Percentiles rank a stretch among this genome's conserved stretches.
These are phyloP conservation scores for Leccinum olivaceopallidum DNA, from an alignment of 768 basidiomycete genomes.

Conservation along the genomic window DNA sequence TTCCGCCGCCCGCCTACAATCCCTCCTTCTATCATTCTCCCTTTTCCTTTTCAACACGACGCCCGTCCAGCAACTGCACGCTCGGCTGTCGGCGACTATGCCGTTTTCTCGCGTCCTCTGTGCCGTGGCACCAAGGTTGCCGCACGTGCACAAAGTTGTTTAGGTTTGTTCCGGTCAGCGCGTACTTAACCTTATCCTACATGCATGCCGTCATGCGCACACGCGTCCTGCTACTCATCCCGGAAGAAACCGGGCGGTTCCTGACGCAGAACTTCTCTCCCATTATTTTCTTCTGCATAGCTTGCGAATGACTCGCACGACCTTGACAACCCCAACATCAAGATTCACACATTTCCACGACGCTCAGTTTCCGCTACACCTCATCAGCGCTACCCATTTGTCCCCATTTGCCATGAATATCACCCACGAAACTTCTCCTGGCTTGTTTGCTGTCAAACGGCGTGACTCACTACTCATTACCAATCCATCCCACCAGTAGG, in stretches of 20 bases:
- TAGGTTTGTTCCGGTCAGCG: not conserved
- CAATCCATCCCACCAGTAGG: not conserved
- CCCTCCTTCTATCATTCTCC: not conserved
- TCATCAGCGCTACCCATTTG: not conserved
- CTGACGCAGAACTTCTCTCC: constrained; percentile 2
- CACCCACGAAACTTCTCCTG: not conserved
- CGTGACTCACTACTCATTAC: not conserved
- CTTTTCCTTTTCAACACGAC: not conserved
- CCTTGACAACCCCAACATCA: constrained; percentile 15
- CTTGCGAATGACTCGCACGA: not conserved
- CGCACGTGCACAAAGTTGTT: not conserved
- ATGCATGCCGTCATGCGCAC: constrained; percentile 7
- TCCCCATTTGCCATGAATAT: not conserved
- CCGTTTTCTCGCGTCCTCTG: not conserved
- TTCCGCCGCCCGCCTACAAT: not conserved
- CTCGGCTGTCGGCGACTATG: not conserved
- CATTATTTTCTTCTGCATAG: constrained; percentile 4
- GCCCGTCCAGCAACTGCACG: not conserved
- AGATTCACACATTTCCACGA: constrained; percentile 18
- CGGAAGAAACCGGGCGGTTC: constrained; percentile 23
- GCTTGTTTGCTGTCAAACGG: not conserved
- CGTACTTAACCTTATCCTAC: not conserved
- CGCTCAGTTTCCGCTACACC: constrained; percentile 12
- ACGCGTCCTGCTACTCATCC: not conserved
- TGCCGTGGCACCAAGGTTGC: no score